These are phyloP conservation scores for Colletotrichum truncatum DNA, from an alignment of 2,329 filamentous ascomycete species.

Conservation along the genomic window DNA sequence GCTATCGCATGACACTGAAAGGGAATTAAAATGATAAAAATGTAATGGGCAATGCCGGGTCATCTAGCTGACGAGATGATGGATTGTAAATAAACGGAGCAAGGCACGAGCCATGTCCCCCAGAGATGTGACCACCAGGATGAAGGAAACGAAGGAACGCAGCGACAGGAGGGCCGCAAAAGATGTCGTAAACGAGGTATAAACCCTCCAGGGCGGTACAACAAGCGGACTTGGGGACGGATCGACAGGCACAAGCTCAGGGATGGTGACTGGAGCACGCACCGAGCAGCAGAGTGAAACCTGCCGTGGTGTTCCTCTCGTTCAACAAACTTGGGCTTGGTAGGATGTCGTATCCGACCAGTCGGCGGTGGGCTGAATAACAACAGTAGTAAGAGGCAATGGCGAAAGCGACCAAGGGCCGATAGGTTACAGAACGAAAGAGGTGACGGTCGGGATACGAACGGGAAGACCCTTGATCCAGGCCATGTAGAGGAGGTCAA, in stretches of 20 bases:
- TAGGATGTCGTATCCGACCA: slow-evolving; percentile 23
- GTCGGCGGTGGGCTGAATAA: slow-evolving; percentile 1
- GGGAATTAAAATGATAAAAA: not conserved
- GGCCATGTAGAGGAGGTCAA: not conserved
- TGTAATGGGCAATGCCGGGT: not conserved
- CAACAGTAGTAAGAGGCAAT: slow-evolving; percentile 3
- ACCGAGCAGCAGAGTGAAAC: slow-evolving; percentile 26
- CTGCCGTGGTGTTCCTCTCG: slow-evolving; percentile 8
- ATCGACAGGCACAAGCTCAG: slow-evolving; percentile 22
- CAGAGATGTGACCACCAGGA: not conserved
- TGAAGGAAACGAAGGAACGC: slow-evolving; percentile 6
- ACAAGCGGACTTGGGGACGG: not conserved
- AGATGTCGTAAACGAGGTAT: slow-evolving; percentile 24
- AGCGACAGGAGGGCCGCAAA: slow-evolving; percentile 12
- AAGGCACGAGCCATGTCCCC: slow-evolving; percentile 26
- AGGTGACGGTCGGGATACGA: not conserved
- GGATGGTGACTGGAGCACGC: not conserved
- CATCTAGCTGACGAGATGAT: slow-evolving; percentile 32
- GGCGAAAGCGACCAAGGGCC: slow-evolving; percentile 7
- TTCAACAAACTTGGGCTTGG: not conserved
- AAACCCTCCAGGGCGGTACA: slow-evolving; percentile 23
- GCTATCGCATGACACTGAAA: slow-evolving; percentile 54
- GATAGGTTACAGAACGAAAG: slow-evolving; percentile 7
- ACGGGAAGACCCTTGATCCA: not conserved
- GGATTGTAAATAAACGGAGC: slow-evolving; percentile 25